Evolutionary conservation across 2,329 filamentous ascomycete species (phyloP), one percentile per base, ranked within the genome.

Genomic region (Curvularia verruculosa): DNA sequence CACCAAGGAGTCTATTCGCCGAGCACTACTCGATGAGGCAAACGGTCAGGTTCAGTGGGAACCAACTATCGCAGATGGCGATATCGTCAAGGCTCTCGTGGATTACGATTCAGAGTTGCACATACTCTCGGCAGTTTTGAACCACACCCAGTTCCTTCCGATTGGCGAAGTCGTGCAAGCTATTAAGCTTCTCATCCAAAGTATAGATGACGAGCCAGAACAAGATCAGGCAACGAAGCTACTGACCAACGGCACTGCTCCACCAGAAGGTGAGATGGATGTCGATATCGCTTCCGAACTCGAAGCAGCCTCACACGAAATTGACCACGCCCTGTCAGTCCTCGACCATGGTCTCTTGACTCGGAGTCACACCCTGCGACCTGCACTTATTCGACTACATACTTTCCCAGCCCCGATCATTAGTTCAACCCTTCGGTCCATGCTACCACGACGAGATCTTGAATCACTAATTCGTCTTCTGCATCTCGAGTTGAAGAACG

Each of bases 381-480:
- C 87, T 15, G 88, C 89, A 0, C 86, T 93, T 46, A 84, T 85
- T 48, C 89, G 89, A 69, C 82, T 94, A 4, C 87, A 87, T 71
- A 82, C 83, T 21, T 89, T 89, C 63, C 86, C 89, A 4, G 77
- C 83, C 4, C 68, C 81, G 0, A 77, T 82, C 1, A 87, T 90
- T 40, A 84, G 89, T 45, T 81, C 83, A 51, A 84, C 85, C 3
- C 81, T 94, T 43, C 86, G 88, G 39, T 80, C 82, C 10, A 83
- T 83, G 26, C 84, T 91, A 58, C 82, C 84, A 46, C 87, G 85
- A 2, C 83, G 88, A 61, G 88, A 93, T 64, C 85, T 89, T 23
- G 79, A 91, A 10, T 87, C 87, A 34, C 82, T 94, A 51, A 88
- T 93, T 65, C 85, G 89, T 63, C 81, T 92, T 5, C 81, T 94